Evolutionary conservation across 2,329 filamentous ascomycete species (phyloP).

Genomic region (Monilinia fructigena): DNA sequence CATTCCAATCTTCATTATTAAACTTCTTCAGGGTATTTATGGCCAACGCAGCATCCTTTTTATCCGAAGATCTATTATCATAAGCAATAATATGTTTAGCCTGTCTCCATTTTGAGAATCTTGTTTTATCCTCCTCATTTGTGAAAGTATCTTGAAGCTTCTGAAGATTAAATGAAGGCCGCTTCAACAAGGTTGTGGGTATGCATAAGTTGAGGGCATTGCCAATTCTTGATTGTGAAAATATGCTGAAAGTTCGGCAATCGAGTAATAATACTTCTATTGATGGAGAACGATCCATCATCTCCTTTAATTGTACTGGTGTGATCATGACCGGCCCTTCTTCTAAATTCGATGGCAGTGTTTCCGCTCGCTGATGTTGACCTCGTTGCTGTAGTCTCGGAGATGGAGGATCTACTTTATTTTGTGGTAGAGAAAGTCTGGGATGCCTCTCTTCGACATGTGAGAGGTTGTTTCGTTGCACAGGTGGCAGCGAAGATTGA

Average conservation of each 20-base stretch:
- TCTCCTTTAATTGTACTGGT: constrained; percentile 52
- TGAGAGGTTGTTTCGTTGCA: constrained; percentile 33
- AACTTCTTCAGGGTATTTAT: constrained; percentile 95
- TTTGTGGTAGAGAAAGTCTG: constrained; percentile 54
- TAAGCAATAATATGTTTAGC: constrained; percentile 82
- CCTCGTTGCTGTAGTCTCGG: constrained; percentile 35
- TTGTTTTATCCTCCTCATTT: constrained; percentile 63
- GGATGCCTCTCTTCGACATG: constrained; percentile 52
- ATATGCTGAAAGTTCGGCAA: constrained; percentile 82
- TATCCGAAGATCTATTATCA: constrained; percentile 71
- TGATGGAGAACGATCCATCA: constrained; percentile 48
- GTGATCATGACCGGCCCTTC: constrained; percentile 53
- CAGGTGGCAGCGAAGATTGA: constrained; percentile 36
- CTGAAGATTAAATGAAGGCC: constrained; percentile 83
- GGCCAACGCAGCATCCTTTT: constrained; percentile 77
- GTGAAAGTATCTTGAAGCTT: constrained; percentile 88
- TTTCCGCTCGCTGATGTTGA: constrained; percentile 47
- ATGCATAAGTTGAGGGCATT: constrained; percentile 92
- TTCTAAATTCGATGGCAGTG: constrained; percentile 52
- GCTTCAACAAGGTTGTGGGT: constrained; percentile 87
- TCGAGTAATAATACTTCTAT: constrained; percentile 67
- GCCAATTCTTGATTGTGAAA: constrained; percentile 68
- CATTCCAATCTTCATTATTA: constrained; percentile 75
- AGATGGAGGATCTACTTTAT: constrained; percentile 46
- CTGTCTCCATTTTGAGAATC: constrained; percentile 73